These are phyloP conservation scores for Russula vinacea DNA, from an alignment of 768 basidiomycete species.

Conservation along the genomic window DNA sequence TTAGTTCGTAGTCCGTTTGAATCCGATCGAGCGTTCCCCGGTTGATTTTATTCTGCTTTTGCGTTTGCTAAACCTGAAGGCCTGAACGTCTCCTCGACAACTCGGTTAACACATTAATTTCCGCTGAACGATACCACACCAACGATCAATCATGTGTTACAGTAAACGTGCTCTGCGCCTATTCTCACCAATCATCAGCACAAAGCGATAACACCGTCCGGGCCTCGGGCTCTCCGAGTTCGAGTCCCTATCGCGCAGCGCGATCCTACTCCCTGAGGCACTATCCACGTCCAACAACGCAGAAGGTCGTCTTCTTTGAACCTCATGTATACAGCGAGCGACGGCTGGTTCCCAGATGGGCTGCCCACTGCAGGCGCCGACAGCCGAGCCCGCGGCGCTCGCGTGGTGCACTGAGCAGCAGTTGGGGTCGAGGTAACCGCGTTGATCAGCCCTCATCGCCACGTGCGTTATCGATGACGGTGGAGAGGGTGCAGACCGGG, in stretches of 20 bases:
- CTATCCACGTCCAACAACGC: conserved; percentile 41
- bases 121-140: not conserved
- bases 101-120: too few species aligned
- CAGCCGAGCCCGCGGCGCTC: conserved; percentile 40
- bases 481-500: conserved; percentile 36
- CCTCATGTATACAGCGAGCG: conserved; percentile 43
- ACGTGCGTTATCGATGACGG: conserved; percentile 42
- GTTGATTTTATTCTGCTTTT: too few species aligned
- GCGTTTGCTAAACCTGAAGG: too few species aligned
- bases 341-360: conserved; percentile 41
- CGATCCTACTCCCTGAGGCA: conserved; percentile 27
- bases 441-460: conserved; percentile 36
- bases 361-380: conserved; percentile 46
- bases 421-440: conserved; percentile 19
- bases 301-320: conserved; percentile 44
- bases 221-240: conserved; percentile 29
- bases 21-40: too few species aligned
- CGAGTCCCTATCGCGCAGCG: conserved; percentile 34
- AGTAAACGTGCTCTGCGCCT: conserved; percentile 41
- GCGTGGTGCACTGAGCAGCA: conserved; percentile 10
- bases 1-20: too few species aligned
- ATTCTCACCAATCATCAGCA: conserved; percentile 54
- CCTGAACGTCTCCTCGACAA: too few species aligned
- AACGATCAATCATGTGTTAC: conserved; percentile 35
- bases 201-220: conserved; percentile 52